Base-by-base conservation (phyloP, 768 basidiomycete genomes). In the Rhodotorula toruloides region DNA sequence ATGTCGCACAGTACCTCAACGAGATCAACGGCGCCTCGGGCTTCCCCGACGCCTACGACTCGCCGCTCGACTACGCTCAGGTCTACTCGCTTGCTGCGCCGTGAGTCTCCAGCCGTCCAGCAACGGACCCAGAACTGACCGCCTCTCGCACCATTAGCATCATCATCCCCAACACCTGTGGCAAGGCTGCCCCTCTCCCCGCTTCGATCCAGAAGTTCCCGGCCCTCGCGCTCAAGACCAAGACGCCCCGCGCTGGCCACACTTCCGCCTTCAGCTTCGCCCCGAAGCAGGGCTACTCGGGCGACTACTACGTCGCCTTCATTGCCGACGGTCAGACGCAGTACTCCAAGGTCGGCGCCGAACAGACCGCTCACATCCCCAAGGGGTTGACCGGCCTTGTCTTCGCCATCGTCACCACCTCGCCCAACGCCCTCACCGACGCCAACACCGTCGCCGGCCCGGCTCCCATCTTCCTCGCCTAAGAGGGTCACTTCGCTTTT, bases 371-470 rank as follows among this genome's bases (percentile, higher is more conserved):
- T 48, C 56, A 63, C 55, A 47, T 63, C 29, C 61, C 61, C n/a
- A 63, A 63, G 61, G 54, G 37, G 11, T 46, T 63, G 36, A 34
- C 6, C 34, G 61, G 61, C 19, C 53, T 62, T 37, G n/a, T 36
- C 29, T 62, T 64, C 43, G n/a, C n/a, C 60, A 36, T 67, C 50
- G 36, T 67, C 43, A 57, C 60, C 32, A 53, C 59, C 47, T 34
- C 47, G 6, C 39, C 46, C n/a, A 25, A 22, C 54, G 55, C 54
- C 9, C 53, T 61, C 56, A 44, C 47, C 13, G 32, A 56, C 50
- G 54, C 22, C 48, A 55, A 53, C 36, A 67, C 59, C 40, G 60
- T 67, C 47, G 65, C 65, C 21, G 65, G 65, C 25, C 65, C 65
- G 44, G 65, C 60, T 12, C 40, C 61, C 43, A 27, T 65, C 44